Base-by-base conservation (phyloP, 2,329 filamentous ascomycete species). In the Arthrobotrys entomopaga region DNA sequence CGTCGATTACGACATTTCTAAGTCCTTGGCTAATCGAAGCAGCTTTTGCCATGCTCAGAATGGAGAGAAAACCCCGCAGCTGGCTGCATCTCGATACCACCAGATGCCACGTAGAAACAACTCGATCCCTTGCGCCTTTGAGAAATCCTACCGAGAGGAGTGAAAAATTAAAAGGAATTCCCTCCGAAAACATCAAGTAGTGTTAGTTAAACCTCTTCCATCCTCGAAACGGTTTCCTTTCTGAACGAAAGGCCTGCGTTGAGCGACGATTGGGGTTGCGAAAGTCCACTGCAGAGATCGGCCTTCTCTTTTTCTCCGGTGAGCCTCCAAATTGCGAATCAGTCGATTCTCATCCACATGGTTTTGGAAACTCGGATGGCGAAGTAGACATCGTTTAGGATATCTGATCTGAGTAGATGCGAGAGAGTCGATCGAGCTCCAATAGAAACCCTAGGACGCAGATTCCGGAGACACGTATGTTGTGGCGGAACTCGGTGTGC, bases 211-310 rank as follows among this genome's bases (percentile, higher is more conserved):
- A 40, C 20, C n/a, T 26, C 43, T 34, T 46, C 38, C 43, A 19
- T 52, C 20, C 48, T 22, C 24, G 22, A 20, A 43, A 43, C 6
- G 4, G n/a, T 2, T 57, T 43, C 3, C 29, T 16, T 43, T 16
- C 16, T 2, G 42, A 56, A 22, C 6, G 60, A 38, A 20, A 16
- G 38, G 40, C 58, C 48, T 48, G 57, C 58, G 63, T 67, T 64
- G 70, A 66, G 46, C 38, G 50, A 50, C 24, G 69, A 49, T 73
- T 65, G 66, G 66, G 65, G 65, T 24, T 34, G 54, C 22, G 40
- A 56, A 29, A 16, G 26, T 57, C 54, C 63, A 59, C 50, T 26
- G 57, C 38, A 58, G 54, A n/a, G 69, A 66, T 73, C 69, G 61
- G 11, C 42, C 42, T 19, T 46, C 42, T 46, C 13, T 46, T 46